A percentile compares a stretch with the other conserved stretches of the same genome.
Conservation (phyloP, 352 stramenopile genomes). For the Phytopythium kandeliae region DNA sequence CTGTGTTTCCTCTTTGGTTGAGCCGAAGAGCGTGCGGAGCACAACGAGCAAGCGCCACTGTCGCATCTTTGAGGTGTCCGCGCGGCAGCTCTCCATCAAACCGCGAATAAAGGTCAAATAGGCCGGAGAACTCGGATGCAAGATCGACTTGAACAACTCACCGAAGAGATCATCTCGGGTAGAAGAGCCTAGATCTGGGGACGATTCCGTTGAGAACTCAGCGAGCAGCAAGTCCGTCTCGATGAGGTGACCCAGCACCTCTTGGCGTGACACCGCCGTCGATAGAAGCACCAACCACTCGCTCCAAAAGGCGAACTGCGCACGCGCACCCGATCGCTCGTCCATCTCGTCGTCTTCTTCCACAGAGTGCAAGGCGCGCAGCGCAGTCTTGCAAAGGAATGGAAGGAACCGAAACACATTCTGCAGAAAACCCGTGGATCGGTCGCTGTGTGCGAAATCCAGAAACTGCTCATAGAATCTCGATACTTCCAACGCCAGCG, state of each 20-base stretch:
- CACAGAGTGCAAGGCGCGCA: constrained; percentile 29
- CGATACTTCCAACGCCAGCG: not conserved
- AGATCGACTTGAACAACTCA: constrained; percentile 33
- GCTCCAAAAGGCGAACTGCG: constrained; percentile 33
- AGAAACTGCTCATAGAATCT: constrained; percentile 36
- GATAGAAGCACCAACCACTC: constrained; percentile 47
- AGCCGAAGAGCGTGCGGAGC: constrained; percentile 28
- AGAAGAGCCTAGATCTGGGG: not conserved
- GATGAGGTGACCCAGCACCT: constrained; percentile 46
- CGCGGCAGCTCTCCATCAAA: constrained; percentile 26
- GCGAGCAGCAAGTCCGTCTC: constrained; percentile 49
- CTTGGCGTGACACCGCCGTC: constrained; percentile 29
- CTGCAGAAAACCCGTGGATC: constrained; percentile 21
- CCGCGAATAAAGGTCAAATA: constrained; percentile 44
- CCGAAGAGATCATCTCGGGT: constrained; percentile 13
- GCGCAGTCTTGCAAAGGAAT: constrained; percentile 42
- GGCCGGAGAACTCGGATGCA: constrained; percentile 32
- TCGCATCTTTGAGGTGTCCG: constrained; percentile 17
- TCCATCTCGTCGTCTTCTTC: constrained; percentile 8
- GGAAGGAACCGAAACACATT: constrained; percentile 45
- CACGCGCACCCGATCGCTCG: not conserved
- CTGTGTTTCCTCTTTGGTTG: constrained; percentile 15
- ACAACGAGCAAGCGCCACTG: constrained; percentile 29
- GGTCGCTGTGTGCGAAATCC: constrained; percentile 24
- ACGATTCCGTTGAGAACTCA: constrained; percentile 10